These are phyloP conservation scores for Irpex sp. DNA, from an alignment of 1,284 basidiomycete species.

Conservation along the genomic window DNA sequence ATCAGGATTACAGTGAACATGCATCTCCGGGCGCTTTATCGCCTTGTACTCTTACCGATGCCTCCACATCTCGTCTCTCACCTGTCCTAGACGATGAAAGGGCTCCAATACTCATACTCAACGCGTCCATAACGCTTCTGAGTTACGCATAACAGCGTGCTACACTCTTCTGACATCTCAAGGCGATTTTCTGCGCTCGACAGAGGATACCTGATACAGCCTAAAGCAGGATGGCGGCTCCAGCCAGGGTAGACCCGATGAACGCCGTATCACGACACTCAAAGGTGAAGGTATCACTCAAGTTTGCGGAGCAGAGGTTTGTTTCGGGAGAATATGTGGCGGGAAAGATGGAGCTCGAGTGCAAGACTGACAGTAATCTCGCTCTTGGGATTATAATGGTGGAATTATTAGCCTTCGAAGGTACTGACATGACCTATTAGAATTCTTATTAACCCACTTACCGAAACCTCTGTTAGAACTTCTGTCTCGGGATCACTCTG, in stretches of 20 bases:
- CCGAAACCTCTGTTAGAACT: constrained; percentile 43
- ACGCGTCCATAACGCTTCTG: background rate
- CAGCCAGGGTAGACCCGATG: constrained; percentile 50
- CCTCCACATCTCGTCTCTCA: background rate
- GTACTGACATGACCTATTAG: constrained; percentile 31
- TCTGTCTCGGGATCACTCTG: constrained; percentile 71
- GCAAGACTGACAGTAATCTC: constrained; percentile 65
- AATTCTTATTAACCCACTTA: background rate
- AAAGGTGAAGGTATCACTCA: constrained; percentile 65
- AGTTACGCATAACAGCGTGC: background rate
- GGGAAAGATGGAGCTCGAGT: constrained; percentile 76
- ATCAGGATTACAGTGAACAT: background rate
- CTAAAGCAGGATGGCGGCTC: constrained; percentile 4
- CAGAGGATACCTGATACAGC: background rate
- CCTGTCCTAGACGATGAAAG: background rate
- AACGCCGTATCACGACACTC: constrained; percentile 71
- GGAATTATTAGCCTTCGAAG: constrained; percentile 71
- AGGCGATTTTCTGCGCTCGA: background rate
- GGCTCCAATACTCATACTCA: background rate
- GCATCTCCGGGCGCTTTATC: background rate
- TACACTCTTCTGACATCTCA: background rate
- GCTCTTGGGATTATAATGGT: constrained; percentile 72
- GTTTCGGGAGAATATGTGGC: constrained; percentile 61
- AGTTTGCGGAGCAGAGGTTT: constrained; percentile 52
- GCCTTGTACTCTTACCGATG: background rate